Conservation (phyloP, 305 asterid species). For the Solanum chacoense region DNA sequence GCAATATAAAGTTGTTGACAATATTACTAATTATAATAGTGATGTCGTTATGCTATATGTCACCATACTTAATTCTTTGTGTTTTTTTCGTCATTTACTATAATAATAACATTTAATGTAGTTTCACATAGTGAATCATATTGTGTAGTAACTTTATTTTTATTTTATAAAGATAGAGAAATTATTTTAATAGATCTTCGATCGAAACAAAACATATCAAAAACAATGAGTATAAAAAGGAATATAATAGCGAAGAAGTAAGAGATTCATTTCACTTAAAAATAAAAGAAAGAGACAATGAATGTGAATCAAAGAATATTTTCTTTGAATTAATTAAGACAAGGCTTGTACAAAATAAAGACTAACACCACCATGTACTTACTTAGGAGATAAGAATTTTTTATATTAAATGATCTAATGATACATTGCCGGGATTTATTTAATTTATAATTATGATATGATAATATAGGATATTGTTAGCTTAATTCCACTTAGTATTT, state of each 20-base stretch:
- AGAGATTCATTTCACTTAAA: not conserved
- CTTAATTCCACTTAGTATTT: not conserved
- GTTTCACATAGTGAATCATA: not conserved
- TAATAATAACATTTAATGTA: too few relatives aligned
- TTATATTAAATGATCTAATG: not conserved
- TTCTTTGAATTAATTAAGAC: not conserved
- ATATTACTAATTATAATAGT: not conserved
- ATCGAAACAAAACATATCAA: fast-evolving
- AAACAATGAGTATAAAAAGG: too few relatives aligned
- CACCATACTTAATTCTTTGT: not conserved
- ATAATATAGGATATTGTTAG: not conserved
- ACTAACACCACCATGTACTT: not conserved
- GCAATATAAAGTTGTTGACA: not conserved
- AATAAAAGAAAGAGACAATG: not conserved
- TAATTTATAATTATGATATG: not conserved
- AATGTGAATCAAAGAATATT: not conserved
- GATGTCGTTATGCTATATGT: not conserved
- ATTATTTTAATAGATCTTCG: fast-evolving
- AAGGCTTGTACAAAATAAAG: not conserved
- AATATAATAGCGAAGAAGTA: not conserved
- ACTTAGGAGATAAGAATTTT: not conserved
- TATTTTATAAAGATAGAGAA: not conserved
- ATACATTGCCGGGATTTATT: not conserved
- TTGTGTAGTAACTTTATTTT: not conserved
- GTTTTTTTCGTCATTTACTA: not conserved